Conservation (phyloP, 2,329 filamentous ascomycete genomes). For the Podosphaera xanthii region DNA sequence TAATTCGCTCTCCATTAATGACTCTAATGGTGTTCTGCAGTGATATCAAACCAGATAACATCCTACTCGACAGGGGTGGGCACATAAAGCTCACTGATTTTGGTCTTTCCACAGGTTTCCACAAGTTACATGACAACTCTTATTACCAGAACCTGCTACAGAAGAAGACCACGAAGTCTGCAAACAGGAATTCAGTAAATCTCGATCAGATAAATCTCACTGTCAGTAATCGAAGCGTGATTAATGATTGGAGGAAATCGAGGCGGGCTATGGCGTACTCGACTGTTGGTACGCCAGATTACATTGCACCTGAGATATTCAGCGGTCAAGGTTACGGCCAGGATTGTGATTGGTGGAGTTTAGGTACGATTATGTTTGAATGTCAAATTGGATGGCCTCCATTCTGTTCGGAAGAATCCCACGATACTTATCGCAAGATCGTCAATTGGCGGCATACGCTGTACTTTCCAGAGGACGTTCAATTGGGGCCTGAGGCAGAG, state of each 20-base stretch:
- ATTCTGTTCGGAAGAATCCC: conserved; percentile 93
- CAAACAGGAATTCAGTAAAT: conserved; percentile 79
- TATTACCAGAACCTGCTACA: conserved; percentile 95
- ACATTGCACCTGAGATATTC: conserved; percentile 97
- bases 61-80: conserved; percentile 78
- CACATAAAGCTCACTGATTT: conserved; percentile 98
- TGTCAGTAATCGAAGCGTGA: conserved; percentile 89
- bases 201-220: conserved; percentile 97
- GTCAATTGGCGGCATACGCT: conserved; percentile 92
- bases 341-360: conserved; percentile 97
- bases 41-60: conserved; percentile 99
- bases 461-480: conserved; percentile 91
- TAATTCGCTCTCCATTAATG: not conserved
- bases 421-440: conserved; percentile 97
- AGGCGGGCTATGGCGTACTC: conserved; percentile 92
- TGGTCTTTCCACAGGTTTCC: conserved; percentile 90
- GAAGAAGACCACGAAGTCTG: conserved; percentile 44
- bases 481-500: conserved; percentile 70
- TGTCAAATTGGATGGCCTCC: conserved; percentile 96
- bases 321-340: conserved; percentile 90
- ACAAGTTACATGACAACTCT: conserved; percentile 90
- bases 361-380: conserved; percentile 99
- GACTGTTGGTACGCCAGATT: conserved; percentile 92
- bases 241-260: conserved; percentile 97
- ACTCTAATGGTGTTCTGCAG: conserved; percentile 22